Evolutionary conservation across 176 grass and related monocot genomes (phyloP).

Genomic region (Eleusine coracana): DNA sequence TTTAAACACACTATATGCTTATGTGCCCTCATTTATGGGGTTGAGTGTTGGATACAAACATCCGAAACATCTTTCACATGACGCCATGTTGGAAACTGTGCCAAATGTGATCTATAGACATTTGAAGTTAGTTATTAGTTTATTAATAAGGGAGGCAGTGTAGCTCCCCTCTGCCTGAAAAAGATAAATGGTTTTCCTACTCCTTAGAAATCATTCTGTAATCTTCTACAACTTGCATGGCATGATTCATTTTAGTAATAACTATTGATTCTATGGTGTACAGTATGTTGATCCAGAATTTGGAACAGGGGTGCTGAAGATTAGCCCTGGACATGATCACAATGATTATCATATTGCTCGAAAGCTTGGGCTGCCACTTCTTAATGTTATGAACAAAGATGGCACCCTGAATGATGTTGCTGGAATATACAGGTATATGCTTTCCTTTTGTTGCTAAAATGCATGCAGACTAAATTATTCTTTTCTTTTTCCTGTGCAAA

Average conservation of each 20-base stretch:
- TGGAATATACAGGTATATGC: constrained; percentile 79
- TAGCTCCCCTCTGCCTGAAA: neutral
- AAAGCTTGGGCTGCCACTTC: constrained; percentile 96
- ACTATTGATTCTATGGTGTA: constrained; percentile 48
- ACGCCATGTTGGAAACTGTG: constrained; percentile 3
- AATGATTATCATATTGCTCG: constrained; percentile 99
- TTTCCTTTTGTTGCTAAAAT: constrained; percentile 40
- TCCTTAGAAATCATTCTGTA: neutral
- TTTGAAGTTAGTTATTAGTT: constrained; percentile 21
- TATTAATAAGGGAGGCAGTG: neutral
- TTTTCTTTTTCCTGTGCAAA: neutral
- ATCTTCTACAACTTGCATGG: neutral
- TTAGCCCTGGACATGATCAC: constrained; percentile 98
- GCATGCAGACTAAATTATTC: neutral
- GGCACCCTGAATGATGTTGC: constrained; percentile 94
- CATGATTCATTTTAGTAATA: constrained; percentile 25
- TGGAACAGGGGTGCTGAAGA: constrained; percentile 97
- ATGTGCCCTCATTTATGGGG: neutral
- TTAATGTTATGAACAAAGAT: constrained; percentile 99
- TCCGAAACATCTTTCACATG: neutral
- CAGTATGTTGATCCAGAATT: constrained; percentile 99
- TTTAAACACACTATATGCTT: constrained; percentile 5
- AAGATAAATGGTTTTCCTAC: neutral
- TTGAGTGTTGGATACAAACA: neutral
- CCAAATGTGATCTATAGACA: constrained; percentile 23